These are phyloP conservation scores for Scedosporium apiospermum DNA, from an alignment of 2,329 filamentous ascomycete species.

Conservation along the genomic window DNA sequence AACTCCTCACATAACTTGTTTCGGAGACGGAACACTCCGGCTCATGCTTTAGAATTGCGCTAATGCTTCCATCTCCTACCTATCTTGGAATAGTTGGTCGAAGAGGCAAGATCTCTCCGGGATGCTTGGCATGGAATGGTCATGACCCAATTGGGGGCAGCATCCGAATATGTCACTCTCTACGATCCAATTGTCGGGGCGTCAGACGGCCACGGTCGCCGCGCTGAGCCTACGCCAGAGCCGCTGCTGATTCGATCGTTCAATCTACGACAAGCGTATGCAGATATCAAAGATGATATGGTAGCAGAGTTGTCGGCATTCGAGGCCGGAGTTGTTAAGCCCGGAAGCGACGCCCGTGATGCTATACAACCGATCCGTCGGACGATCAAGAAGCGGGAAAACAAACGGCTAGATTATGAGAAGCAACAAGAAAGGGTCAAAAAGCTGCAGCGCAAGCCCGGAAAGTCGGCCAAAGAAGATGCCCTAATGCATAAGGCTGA, in stretches of 20 bases:
- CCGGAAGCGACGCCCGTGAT: slow-evolving; percentile 60
- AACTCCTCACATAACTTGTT: not conserved
- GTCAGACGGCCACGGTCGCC: slow-evolving; percentile 43
- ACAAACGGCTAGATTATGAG: slow-evolving; percentile 75
- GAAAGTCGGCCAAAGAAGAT: slow-evolving; percentile 65
- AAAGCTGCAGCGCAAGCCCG: slow-evolving; percentile 59
- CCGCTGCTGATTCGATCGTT: slow-evolving; percentile 54
- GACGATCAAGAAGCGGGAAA: slow-evolving; percentile 76
- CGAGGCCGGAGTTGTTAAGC: slow-evolving; percentile 58
- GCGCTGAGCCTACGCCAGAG: slow-evolving; percentile 51
- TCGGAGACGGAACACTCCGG: not conserved
- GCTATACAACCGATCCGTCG: slow-evolving; percentile 65
- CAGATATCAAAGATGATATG: slow-evolving; percentile 62
- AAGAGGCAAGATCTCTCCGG: slow-evolving; percentile 66
- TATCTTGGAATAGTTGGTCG: slow-evolving; percentile 52
- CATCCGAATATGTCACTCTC: slow-evolving; percentile 59
- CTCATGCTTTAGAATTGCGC: not conserved
- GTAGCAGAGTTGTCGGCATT: slow-evolving; percentile 62
- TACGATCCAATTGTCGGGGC: slow-evolving; percentile 70
- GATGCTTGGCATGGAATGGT: slow-evolving; percentile 70
- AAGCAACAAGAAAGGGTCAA: slow-evolving; percentile 63
- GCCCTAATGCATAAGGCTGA: slow-evolving; percentile 61
- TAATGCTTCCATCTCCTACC: not conserved
- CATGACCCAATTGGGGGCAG: slow-evolving; percentile 55
- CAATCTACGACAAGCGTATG: slow-evolving; percentile 56